phyloP scores from a whole-genome alignment of 495 filamentous ascomycete species.

The Hypoxylon crocopeplum region DNA sequence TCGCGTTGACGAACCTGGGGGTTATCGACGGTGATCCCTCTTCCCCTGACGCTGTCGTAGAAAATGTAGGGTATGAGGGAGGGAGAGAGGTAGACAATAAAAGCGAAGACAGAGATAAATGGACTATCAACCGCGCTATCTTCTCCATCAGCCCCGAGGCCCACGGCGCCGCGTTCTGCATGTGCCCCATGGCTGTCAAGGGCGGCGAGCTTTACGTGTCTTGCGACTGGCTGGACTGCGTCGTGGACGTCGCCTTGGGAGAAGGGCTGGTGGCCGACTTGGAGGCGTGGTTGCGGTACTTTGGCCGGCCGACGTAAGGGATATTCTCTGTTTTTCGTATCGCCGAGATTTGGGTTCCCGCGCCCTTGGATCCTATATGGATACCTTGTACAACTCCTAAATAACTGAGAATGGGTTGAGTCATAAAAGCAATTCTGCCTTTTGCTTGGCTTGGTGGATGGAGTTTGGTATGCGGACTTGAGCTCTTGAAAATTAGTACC shows the following conservation, averaged over 20 bases:
- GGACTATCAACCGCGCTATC: constrained; percentile 40
- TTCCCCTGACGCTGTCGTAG: background rate
- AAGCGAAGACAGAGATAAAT: constrained; percentile 3
- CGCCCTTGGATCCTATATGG: too few species aligned
- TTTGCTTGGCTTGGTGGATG: too few species aligned
- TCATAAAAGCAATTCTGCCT: too few species aligned
- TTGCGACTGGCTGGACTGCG: constrained; percentile 43
- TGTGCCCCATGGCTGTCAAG: constrained; percentile 41
- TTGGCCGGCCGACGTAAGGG: constrained; percentile 7
- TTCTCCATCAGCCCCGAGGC: constrained; percentile 46
- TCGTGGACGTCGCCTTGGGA: constrained; percentile 33
- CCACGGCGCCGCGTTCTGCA: constrained; percentile 35
- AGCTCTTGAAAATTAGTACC: too few species aligned
- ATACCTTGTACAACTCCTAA: too few species aligned
- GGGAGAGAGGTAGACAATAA: background rate
- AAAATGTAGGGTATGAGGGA: background rate
- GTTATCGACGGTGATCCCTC: constrained; percentile 17
- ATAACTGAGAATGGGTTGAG: too few species aligned
- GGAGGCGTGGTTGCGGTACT: constrained; percentile 33
- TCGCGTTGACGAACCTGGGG: constrained; percentile 47
- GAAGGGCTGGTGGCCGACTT: constrained; percentile 42
- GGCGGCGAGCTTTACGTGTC: constrained; percentile 37
- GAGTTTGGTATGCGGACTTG: too few species aligned
- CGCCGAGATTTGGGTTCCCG: too few species aligned
- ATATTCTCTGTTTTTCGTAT: background rate